Conservation (phyloP, 768 basidiomycete species). For the Suillus clintonianus region DNA sequence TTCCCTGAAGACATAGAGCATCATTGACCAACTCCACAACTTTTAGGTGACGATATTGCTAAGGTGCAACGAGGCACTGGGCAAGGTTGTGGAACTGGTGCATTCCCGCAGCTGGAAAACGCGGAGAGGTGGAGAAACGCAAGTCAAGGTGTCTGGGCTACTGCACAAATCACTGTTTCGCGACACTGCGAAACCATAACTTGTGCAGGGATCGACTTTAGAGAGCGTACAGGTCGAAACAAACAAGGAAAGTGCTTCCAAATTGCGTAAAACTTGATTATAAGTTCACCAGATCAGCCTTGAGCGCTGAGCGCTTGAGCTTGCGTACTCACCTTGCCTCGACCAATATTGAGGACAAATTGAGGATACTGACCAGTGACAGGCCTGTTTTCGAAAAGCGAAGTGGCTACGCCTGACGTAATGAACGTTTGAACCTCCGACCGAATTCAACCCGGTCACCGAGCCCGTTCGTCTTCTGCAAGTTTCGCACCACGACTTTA, state of each 20-base stretch:
- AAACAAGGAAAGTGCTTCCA: neutral
- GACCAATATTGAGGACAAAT: too few relatives aligned
- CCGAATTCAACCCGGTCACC: too few relatives aligned
- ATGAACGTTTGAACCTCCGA: too few relatives aligned
- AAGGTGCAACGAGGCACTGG: constrained; percentile 36
- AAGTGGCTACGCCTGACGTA: too few relatives aligned
- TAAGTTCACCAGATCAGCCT: neutral
- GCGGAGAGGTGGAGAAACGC: constrained; percentile 19
- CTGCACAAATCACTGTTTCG: neutral
- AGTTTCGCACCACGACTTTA: too few relatives aligned
- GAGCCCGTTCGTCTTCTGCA: too few relatives aligned
- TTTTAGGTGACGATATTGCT: constrained; percentile 34
- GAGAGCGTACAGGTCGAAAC: neutral
- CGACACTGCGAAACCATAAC: neutral
- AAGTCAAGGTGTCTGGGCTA: neutral
- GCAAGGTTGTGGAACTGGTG: constrained; percentile 29
- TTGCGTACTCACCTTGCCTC: neutral
- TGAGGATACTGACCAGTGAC: too few relatives aligned
- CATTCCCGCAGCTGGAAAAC: constrained; percentile 39
- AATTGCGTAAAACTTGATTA: neutral
- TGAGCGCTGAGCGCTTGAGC: too few relatives aligned
- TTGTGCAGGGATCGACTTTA: neutral
- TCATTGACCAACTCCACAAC: constrained; percentile 32
- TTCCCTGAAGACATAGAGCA: constrained; percentile 36
- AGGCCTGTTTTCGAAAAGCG: too few relatives aligned